Conservation (phyloP, 1,284 basidiomycete species). For the Phlebopus sp. region DNA sequence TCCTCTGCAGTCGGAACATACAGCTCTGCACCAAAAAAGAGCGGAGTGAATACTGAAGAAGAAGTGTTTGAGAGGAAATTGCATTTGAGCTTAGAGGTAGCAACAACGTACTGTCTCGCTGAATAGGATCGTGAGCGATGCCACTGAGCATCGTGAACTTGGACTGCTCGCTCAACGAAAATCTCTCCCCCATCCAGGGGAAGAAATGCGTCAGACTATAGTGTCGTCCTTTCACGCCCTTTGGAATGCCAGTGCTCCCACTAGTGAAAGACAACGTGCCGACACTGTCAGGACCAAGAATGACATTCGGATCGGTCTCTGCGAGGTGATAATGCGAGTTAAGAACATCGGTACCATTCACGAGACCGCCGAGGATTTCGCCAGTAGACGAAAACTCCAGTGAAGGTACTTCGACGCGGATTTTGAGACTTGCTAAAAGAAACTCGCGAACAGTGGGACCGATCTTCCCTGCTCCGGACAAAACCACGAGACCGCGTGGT, state of each 20-base stretch:
- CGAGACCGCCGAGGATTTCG: slow-evolving; percentile 65
- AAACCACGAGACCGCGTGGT: slow-evolving; percentile 90
- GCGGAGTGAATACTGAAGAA: slow-evolving; percentile 88
- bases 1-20: slow-evolving; percentile 97
- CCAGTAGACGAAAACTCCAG: slow-evolving; percentile 72
- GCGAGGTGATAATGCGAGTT: slow-evolving; percentile 50
- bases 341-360: slow-evolving; percentile 52
- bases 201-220: slow-evolving; percentile 99
- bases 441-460: slow-evolving; percentile 84
- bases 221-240: slow-evolving; percentile 95
- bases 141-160: slow-evolving; percentile 99
- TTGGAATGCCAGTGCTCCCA: slow-evolving; percentile 97
- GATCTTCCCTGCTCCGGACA: slow-evolving; percentile 88
- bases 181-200: slow-evolving; percentile 97
- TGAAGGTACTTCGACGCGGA: slow-evolving; percentile 93
- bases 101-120: slow-evolving; percentile 85
- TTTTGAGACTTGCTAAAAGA: slow-evolving; percentile 76
- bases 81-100: neutral
- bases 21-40: slow-evolving; percentile 95
- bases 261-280: slow-evolving; percentile 97
- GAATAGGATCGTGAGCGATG: slow-evolving; percentile 99
- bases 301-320: slow-evolving; percentile 75
- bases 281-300: slow-evolving; percentile 91
- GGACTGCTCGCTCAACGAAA: slow-evolving; percentile 72
- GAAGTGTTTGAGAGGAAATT: slow-evolving; percentile 7